Evolutionary conservation across 2,329 filamentous ascomycete genomes (phyloP).

Genomic region (Microdochium trichocladiopsis): DNA sequence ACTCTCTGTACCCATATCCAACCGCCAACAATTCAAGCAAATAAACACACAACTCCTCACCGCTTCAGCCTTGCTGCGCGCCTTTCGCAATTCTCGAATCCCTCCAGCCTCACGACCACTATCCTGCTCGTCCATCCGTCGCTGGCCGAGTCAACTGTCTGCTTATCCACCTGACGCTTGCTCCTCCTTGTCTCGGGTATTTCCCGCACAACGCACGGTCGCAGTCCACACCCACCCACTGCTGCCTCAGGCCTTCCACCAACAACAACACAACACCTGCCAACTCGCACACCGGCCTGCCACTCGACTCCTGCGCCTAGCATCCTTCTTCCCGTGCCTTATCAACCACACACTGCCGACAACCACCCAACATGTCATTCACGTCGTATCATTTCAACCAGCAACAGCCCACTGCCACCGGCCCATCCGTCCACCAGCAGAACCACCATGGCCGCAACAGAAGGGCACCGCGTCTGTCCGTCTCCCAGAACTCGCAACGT

Average conservation of each 20-base stretch:
- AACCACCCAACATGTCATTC: slow-evolving; percentile 43
- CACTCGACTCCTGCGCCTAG: not conserved
- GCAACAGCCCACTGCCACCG: slow-evolving; percentile 49
- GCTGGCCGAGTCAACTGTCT: not conserved
- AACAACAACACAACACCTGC: not conserved
- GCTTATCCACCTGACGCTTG: not conserved
- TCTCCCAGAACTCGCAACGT: slow-evolving; percentile 76
- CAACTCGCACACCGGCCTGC: not conserved
- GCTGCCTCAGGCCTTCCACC: not conserved
- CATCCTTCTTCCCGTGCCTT: slow-evolving; percentile 16
- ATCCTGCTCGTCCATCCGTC: not conserved
- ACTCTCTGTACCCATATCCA: too few species aligned
- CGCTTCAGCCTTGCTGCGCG: not conserved
- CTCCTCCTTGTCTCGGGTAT: not conserved
- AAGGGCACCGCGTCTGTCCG: slow-evolving; percentile 72
- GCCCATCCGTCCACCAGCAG: slow-evolving; percentile 57
- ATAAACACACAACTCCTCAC: not conserved
- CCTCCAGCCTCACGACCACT: not conserved
- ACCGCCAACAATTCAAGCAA: not conserved
- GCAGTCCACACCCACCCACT: not conserved
- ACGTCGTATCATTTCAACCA: slow-evolving; percentile 56
- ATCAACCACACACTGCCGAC: not conserved
- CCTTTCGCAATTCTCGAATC: not conserved
- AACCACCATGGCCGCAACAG: slow-evolving; percentile 82
- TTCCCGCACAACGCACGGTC: not conserved